Percentiles rank a stretch among this genome's conserved stretches.
Conservation (phyloP, 2,329 filamentous ascomycete genomes). For the Talaromyces marneffei region DNA sequence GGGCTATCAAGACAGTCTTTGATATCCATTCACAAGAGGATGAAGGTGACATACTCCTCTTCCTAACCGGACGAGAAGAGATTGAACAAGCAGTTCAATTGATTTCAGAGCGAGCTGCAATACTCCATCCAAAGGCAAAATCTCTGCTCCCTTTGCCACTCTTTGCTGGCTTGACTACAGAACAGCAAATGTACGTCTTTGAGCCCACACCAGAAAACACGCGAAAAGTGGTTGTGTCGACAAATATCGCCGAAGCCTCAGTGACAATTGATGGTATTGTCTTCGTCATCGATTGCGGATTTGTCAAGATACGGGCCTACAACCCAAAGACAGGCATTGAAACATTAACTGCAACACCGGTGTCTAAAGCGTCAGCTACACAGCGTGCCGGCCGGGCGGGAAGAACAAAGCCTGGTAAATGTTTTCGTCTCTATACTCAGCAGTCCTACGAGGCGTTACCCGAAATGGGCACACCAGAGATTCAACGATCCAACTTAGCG, state of each 20-base stretch:
- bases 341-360: constrained; percentile 69
- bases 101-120: constrained; percentile 64
- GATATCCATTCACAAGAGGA: constrained; percentile 78
- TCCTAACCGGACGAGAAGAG: constrained; percentile 87
- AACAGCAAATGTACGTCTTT: constrained; percentile 94
- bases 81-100: constrained; percentile 78
- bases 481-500: constrained; percentile 85
- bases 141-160: constrained; percentile 68
- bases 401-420: constrained; percentile 84
- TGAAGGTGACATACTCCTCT: constrained; percentile 82
- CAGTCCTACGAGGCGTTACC: constrained; percentile 59
- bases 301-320: constrained; percentile 82
- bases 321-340: constrained; percentile 82
- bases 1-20: constrained; percentile 74
- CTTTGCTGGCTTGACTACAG: constrained; percentile 81
- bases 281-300: constrained; percentile 85
- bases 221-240: constrained; percentile 86
- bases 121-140: constrained; percentile 55
- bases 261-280: constrained; percentile 90
- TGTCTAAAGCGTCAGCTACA: constrained; percentile 88
- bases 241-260: constrained; percentile 94
- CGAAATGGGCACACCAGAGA: constrained; percentile 75
- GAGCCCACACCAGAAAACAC: constrained; percentile 74
- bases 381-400: constrained; percentile 88
- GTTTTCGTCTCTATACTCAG: constrained; percentile 87